Evolutionary conservation across 352 stramenopile species (phyloP).

Genomic region (Phytophthora fragariaefolia): DNA sequence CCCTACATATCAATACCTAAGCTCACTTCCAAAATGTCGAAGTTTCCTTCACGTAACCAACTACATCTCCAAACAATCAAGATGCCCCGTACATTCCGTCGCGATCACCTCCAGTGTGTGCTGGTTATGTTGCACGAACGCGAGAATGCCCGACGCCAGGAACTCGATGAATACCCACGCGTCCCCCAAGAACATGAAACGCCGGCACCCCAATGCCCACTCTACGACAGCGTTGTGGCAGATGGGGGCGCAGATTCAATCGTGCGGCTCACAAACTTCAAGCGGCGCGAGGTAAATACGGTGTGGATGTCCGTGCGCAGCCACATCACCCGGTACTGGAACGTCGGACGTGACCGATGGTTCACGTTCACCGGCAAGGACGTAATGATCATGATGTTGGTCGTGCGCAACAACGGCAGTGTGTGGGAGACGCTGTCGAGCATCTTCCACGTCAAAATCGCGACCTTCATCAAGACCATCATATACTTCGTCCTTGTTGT

Average conservation of each 20-base stretch:
- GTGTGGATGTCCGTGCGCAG: not conserved
- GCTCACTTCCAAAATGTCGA: not conserved
- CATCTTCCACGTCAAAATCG: not conserved
- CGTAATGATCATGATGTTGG: not conserved
- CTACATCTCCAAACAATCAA: not conserved
- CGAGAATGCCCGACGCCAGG: not conserved
- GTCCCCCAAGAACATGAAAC: not conserved
- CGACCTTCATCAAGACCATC: conserved; percentile 7
- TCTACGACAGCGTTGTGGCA: not conserved
- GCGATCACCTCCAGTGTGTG: not conserved
- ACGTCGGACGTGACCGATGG: not conserved
- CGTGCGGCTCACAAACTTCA: conserved; percentile 3
- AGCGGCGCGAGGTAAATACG: not conserved
- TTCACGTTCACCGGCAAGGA: not conserved
- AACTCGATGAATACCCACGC: not conserved
- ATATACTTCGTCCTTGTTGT: not conserved
- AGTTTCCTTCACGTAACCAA: not conserved
- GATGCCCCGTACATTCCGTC: not conserved
- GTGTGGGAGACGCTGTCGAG: conserved; percentile 3
- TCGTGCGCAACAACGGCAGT: not conserved
- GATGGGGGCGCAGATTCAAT: conserved; percentile 7
- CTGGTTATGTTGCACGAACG: not conserved
- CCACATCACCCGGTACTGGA: conserved; percentile 9
- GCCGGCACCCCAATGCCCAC: not conserved
- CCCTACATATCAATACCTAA: not conserved